Evolutionary conservation across 1,139 yeast genomes (phyloP).

Genomic region (Yamadazyma oceani): DNA sequence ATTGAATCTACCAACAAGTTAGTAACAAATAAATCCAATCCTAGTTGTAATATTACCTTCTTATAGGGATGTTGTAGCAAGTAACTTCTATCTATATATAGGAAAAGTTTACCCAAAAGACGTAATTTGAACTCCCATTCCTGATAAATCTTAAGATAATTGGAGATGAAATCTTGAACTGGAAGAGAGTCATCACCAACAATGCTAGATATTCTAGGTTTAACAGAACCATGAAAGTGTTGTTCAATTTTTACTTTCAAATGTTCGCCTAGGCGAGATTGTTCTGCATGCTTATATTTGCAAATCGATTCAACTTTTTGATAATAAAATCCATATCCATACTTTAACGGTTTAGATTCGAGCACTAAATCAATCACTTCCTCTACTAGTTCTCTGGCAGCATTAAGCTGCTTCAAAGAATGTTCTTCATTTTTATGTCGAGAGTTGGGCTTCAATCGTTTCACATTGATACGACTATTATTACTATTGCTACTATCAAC

Average conservation of each 20-base stretch:
- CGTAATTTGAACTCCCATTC: slow-evolving; percentile 28
- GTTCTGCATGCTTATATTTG: slow-evolving; percentile 32
- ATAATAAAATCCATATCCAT: slow-evolving; percentile 30
- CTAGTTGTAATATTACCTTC: slow-evolving; percentile 26
- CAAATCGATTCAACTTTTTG: slow-evolving; percentile 35
- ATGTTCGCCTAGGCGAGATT: slow-evolving; percentile 25
- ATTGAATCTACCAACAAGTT: slow-evolving; percentile 15
- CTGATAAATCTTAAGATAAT: slow-evolving; percentile 20
- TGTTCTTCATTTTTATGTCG: slow-evolving; percentile 8
- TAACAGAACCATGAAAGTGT: slow-evolving; percentile 14
- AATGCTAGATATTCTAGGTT: slow-evolving; percentile 6
- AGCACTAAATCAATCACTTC: slow-evolving; percentile 24
- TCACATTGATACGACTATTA: slow-evolving; percentile 7
- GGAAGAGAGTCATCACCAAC: slow-evolving; percentile 1
- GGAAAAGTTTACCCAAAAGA: slow-evolving; percentile 29
- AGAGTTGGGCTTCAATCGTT: slow-evolving; percentile 14
- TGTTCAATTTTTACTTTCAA: slow-evolving; percentile 22
- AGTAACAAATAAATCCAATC: slow-evolving; percentile 22
- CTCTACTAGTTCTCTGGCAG: slow-evolving; percentile 13
- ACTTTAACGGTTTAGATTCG: slow-evolving; percentile 15
- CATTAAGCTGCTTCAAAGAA: slow-evolving; percentile 13
- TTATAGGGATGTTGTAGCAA: slow-evolving; percentile 31
- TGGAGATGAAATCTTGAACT: slow-evolving; percentile 7
- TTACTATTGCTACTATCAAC: slow-evolving; percentile 11
- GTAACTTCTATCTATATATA: slow-evolving; percentile 38